Conservation (phyloP, 31 red algal genomes). For the Porphyra umbilicalis region DNA sequence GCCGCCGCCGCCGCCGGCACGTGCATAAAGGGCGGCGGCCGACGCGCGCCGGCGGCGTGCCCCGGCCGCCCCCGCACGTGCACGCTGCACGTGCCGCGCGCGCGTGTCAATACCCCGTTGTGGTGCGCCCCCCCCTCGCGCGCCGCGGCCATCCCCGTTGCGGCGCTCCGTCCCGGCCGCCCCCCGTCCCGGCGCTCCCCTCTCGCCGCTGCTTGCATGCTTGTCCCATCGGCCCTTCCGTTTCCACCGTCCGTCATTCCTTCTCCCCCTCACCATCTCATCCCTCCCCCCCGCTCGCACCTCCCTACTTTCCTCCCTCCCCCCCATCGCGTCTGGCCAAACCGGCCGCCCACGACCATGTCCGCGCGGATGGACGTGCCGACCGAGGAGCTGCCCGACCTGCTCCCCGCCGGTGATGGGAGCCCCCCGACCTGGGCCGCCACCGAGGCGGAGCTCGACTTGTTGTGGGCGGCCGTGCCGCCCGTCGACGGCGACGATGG, state of each 20-base stretch:
- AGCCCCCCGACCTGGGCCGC: neutral
- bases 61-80: too few relatives aligned
- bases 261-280: neutral
- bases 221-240: neutral
- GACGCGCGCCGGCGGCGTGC: too few relatives aligned
- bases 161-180: too few relatives aligned
- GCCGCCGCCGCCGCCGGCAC: too few relatives aligned
- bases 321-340: neutral
- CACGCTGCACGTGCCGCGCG: neutral
- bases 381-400: conserved; percentile 14
- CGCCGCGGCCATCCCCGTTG: too few relatives aligned
- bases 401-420: neutral
- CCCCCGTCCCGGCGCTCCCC: too few relatives aligned
- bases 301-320: neutral
- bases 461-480: neutral
- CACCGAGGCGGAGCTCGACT: neutral
- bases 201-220: neutral
- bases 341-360: conserved; percentile 4
- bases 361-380: conserved; percentile 21
- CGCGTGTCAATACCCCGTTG: too few relatives aligned
- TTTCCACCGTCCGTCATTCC: neutral
- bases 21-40: too few relatives aligned
- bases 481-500: neutral
- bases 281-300: neutral
- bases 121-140: too few relatives aligned